A percentile compares a stretch with the other conserved stretches of the same genome.
These are phyloP conservation scores for Colletotrichum musae DNA, from an alignment of 2,329 filamentous ascomycete genomes.

Conservation along the genomic window DNA sequence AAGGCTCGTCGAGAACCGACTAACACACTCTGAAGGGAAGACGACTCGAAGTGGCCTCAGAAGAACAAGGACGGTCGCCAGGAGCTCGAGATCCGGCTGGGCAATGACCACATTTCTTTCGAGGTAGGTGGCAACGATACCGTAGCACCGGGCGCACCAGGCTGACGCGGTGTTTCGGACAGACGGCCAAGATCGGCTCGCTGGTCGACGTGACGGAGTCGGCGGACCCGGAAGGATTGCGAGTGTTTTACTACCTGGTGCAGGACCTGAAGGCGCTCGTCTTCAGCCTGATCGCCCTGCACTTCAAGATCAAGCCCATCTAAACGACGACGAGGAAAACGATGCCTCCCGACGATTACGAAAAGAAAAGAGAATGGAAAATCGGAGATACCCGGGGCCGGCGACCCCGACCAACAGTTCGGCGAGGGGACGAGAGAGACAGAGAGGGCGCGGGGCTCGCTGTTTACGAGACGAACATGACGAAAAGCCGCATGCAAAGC, in stretches of 20 bases:
- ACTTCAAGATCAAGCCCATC: conserved; percentile 95
- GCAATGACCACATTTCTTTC: conserved; percentile 97
- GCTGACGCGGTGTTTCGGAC: conserved; percentile 42
- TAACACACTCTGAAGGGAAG: conserved; percentile 76
- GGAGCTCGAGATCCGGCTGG: conserved; percentile 93
- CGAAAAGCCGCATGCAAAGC: conserved; percentile 22
- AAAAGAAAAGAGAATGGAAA: conserved; percentile 13
- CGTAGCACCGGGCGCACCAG: background rate
- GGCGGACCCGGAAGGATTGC: conserved; percentile 92
- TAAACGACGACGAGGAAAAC: conserved; percentile 51
- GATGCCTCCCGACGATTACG: conserved; percentile 8
- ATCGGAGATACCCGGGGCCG: conserved; percentile 46
- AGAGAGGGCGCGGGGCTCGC: background rate
- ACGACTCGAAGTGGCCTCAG: conserved; percentile 97
- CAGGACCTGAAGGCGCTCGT: conserved; percentile 97
- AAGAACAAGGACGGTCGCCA: conserved; percentile 99
- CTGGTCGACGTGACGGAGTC: conserved; percentile 97
- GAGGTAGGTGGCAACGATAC: conserved; percentile 73
- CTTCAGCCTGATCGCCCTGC: conserved; percentile 94
- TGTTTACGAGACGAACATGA: conserved; percentile 29
- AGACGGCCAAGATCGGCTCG: conserved; percentile 99
- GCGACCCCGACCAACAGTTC: conserved; percentile 12
- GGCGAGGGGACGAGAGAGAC: background rate
- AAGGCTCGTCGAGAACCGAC: conserved; percentile 39
- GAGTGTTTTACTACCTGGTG: conserved; percentile 98